Base-by-base conservation (phyloP, 495 filamentous ascomycete species). In the Aspergillus sclerotiicarbonarius region DNA sequence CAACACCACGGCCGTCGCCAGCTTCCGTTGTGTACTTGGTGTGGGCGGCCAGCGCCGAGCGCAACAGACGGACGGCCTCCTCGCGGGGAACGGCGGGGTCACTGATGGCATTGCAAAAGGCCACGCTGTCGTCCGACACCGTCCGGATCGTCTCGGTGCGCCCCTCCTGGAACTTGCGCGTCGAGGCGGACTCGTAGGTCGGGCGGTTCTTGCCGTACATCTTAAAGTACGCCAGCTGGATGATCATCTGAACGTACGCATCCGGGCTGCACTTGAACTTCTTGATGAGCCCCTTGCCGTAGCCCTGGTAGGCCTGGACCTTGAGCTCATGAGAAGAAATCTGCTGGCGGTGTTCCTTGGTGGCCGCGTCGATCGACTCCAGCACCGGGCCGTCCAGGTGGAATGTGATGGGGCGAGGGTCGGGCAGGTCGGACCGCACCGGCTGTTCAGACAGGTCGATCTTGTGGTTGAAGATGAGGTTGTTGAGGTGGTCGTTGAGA, bases 281-380 rank as follows among this genome's bases (percentile, higher is more conserved):
- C 87, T 99, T 99, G 82, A 99, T 98, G 49, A 99, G 78, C 44
- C 91, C 91, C 80, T 98, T 99, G 71, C 95, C 95, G 73, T 99
- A 99, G 67, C 89, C 94, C 69, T 96, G 92, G 82, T 91, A 99
- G 30, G 89, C 87, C 70, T 97, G 92, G 15, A 99, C 93, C 16
- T 87, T 82, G 44, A 99, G 85, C 73, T 99, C 90, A 75, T 99
- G 95, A 62, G 87, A 76, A 39, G 80, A 85, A 59, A 98, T 96
- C 58, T 92, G 84, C 58, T 83, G 76, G 58, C 79, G 78, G 76
- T 96, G 95, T 77, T 94, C 87, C 54, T 80, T 80, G 43, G 82
- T 70, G 1, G 94, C 95, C 32, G 82, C 79, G 63, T 88, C 84
- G 58, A 99, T 90, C 66, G 92, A 86, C 25, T 79, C 76, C 59